A percentile compares a stretch with the other conserved stretches of the same genome.
phyloP scores from a whole-genome alignment of 148 eudicot species.

The Suaeda aralocaspica region DNA sequence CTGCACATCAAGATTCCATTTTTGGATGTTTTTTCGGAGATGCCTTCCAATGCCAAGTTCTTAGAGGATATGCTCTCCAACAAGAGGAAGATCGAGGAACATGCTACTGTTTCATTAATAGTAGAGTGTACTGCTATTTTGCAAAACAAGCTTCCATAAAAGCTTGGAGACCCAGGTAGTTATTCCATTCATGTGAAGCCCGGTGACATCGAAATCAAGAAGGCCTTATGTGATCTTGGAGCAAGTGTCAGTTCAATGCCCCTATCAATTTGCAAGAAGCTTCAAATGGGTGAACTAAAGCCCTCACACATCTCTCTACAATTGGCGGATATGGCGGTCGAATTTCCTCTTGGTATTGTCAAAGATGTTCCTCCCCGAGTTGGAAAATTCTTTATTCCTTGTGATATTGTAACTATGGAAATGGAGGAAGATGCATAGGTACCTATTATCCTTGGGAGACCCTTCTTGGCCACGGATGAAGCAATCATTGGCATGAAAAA shows the following conservation, averaged over 20 bases:
- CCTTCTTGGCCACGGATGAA: background rate
- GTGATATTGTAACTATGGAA: too few relatives aligned
- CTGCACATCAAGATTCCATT: background rate
- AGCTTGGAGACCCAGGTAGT: too few relatives aligned
- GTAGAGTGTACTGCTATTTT: conserved; percentile 8
- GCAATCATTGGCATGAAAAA: conserved; percentile 5
- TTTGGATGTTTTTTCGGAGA: background rate
- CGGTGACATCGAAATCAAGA: too few relatives aligned
- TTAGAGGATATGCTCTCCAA: background rate
- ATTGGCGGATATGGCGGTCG: background rate
- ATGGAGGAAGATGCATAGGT: too few relatives aligned
- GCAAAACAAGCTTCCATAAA: too few relatives aligned
- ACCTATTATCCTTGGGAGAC: too few relatives aligned
- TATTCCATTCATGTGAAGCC: too few relatives aligned
- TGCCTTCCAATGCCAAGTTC: background rate
- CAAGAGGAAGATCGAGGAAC: background rate
- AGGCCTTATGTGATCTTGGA: too few relatives aligned
- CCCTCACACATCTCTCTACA: background rate
- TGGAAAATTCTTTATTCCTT: too few relatives aligned
- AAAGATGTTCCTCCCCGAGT: conserved; percentile 9
- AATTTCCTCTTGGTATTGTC: background rate
- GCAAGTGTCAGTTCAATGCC: too few relatives aligned
- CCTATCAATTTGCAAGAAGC: too few relatives aligned
- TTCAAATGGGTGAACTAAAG: background rate
- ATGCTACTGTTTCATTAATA: background rate